These are phyloP conservation scores for Wallacemonas sp. DNA, from an alignment of 208 protist genomes.

Conservation along the genomic window DNA sequence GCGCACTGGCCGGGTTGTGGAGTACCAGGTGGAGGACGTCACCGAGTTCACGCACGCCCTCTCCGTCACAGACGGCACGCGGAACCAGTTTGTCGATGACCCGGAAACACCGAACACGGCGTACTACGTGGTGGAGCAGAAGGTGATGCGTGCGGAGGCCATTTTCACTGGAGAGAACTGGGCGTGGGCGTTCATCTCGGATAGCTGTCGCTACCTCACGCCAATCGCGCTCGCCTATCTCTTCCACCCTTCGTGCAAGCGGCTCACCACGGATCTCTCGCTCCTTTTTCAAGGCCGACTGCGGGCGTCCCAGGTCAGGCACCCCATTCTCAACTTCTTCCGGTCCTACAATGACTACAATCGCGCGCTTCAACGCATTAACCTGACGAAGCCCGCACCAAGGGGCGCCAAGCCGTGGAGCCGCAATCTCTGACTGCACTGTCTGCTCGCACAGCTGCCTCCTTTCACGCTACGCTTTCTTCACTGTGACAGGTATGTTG, in stretches of 20 bases:
- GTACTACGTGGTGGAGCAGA: conserved; percentile 86
- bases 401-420: conserved; percentile 77
- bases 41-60: conserved; percentile 77
- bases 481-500: no score
- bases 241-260: conserved; percentile 73
- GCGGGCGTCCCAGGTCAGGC: conserved; percentile 71
- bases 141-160: conserved; percentile 81
- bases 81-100: conserved; percentile 89
- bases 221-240: conserved; percentile 64
- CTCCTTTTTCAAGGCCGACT: conserved; percentile 70
- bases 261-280: conserved; percentile 60
- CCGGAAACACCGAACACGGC: conserved; percentile 47
- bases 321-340: conserved; percentile 88
- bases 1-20: conserved; percentile 41
- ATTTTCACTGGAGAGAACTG: conserved; percentile 88
- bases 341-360: conserved; percentile 87
- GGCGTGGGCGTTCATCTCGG: conserved; percentile 87
- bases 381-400: conserved; percentile 69
- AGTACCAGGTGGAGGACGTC: conserved; percentile 65
- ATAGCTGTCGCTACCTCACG: conserved; percentile 77
- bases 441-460: no score
- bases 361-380: conserved; percentile 67
- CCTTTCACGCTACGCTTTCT: neutral
- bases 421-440: conserved; percentile 56
- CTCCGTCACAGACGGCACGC: conserved; percentile 37